Evolutionary conservation across 2,329 filamentous ascomycete species (phyloP), one percentile per base, ranked within the genome.

Genomic region (Aspergillus spinulosporus): DNA sequence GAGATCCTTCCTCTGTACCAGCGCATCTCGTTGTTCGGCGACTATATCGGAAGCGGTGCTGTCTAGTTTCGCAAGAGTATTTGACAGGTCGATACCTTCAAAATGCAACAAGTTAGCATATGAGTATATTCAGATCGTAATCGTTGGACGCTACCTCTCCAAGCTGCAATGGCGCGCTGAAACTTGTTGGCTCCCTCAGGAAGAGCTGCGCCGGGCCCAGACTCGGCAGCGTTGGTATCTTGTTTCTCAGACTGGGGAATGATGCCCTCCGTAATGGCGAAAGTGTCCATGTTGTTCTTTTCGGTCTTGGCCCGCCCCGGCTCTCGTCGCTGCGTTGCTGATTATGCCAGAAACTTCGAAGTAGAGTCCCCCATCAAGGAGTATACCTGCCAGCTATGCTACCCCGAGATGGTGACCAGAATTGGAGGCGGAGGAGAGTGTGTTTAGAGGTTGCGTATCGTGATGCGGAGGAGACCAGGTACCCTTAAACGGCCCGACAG

Each of bases 21-120:
- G 88, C n/a, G 93, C 90, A 74, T 97, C 94, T 66, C 92, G 85
- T 71, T 99, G 95, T 71, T 96, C 92, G 47, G 89, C 80, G 51
- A 97, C 91, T 60, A 99, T 91, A 67, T 97, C 94, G 8, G 92
- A 93, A n/a, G 94, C 94, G 3, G 92, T 93, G 58, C 88, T 88
- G 75, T 99, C 94, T 61, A 99, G 87, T 63, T 84, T 89, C 32
- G 91, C 88, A 59, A 96, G 85, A 62, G 97, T 84, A 26, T 84
- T 86, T 47, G 90, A 88, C 56, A 99, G 82, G 72, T 97, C 91
- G 73, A 99, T 90, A 67, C 87, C 92, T 96, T 42, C 56, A 44
- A 7, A 51, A 11, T 37, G 5, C 11, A 14, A 46, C 5, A 31
- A 11, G 49, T 62, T 58, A 52, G 59, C 28, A 50, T 14, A 31